These are phyloP conservation scores for Aotearoamyces nothofagi DNA, from an alignment of 2,329 filamentous ascomycete genomes.

Conservation along the genomic window DNA sequence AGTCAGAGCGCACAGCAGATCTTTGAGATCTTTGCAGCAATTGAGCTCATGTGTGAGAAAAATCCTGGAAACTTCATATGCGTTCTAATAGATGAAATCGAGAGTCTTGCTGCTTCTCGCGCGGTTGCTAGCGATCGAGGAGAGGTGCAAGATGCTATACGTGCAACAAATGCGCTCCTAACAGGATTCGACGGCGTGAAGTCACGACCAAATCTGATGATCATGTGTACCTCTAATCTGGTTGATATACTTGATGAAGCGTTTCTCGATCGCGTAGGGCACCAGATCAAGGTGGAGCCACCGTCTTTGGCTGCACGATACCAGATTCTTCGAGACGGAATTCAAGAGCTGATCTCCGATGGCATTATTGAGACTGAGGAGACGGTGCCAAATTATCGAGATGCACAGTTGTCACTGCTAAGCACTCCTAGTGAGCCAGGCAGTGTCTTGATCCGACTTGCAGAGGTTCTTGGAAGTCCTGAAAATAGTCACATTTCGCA, in stretches of 20 bases:
- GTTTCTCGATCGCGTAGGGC: slow-evolving; percentile 16
- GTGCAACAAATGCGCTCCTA: slow-evolving; percentile 19
- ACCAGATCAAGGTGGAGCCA: slow-evolving; percentile 9
- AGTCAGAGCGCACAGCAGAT: slow-evolving; percentile 30
- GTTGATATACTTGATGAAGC: slow-evolving; percentile 14
- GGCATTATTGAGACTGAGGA: slow-evolving; percentile 8
- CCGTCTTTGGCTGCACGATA: slow-evolving; percentile 13
- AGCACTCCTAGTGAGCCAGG: background rate
- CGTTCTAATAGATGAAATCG: slow-evolving; percentile 20
- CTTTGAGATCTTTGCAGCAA: slow-evolving; percentile 24
- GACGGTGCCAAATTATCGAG: slow-evolving; percentile 9
- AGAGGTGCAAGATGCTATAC: slow-evolving; percentile 16
- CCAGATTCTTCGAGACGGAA: slow-evolving; percentile 12
- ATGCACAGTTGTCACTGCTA: slow-evolving; percentile 6
- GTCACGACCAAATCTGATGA: slow-evolving; percentile 12
- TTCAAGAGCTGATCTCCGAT: slow-evolving; percentile 11
- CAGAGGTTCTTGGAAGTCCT: background rate
- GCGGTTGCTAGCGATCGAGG: slow-evolving; percentile 9
- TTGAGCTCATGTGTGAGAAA: slow-evolving; percentile 16
- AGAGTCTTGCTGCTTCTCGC: slow-evolving; percentile 17
- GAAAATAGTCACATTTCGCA: background rate
- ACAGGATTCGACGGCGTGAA: slow-evolving; percentile 15
- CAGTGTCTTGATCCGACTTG: background rate
- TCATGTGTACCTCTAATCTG: slow-evolving; percentile 19
- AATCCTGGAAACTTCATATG: slow-evolving; percentile 12